These are phyloP conservation scores for Cystofilobasidium ferigula DNA, from an alignment of 768 basidiomycete genomes.

Conservation along the genomic window DNA sequence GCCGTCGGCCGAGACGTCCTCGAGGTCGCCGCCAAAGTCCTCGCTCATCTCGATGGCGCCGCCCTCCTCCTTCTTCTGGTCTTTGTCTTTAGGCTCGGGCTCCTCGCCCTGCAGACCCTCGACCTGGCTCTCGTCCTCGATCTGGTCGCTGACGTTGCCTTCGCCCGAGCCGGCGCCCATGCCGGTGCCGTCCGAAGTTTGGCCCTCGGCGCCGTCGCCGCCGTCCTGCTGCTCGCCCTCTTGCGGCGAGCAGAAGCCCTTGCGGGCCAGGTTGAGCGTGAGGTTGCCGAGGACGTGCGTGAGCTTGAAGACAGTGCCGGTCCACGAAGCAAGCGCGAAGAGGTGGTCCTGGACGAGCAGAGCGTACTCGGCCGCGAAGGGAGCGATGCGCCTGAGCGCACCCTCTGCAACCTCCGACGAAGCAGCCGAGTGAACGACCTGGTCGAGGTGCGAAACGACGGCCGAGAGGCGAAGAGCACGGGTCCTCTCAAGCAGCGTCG, in stretches of 20 bases:
- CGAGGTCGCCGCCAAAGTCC: conserved; percentile 76
- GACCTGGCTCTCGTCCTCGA: conserved; percentile 91
- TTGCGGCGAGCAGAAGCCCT: conserved; percentile 87
- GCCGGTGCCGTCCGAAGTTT: conserved; percentile 60
- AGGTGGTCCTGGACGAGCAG: conserved; percentile 52
- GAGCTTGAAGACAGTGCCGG: conserved; percentile 71
- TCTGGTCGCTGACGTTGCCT: conserved; percentile 84
- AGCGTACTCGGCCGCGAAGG: conserved; percentile 62
- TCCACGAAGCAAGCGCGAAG: conserved; percentile 52
- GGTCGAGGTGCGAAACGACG: conserved; percentile 36
- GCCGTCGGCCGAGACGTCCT: conserved; percentile 48
- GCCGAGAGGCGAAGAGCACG: conserved; percentile 24
- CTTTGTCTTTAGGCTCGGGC: conserved; percentile 43
- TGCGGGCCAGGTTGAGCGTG: conserved; percentile 58
- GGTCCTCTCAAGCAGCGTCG: not conserved
- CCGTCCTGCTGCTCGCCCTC: conserved; percentile 43
- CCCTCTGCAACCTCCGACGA: conserved; percentile 25
- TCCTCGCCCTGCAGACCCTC: conserved; percentile 67
- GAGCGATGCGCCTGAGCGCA: conserved; percentile 45
- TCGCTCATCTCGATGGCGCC: conserved; percentile 83
- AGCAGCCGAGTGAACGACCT: conserved; percentile 40
- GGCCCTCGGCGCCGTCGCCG: conserved; percentile 40
- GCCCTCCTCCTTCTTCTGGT: conserved; percentile 38
- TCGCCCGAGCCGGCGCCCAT: conserved; percentile 75
- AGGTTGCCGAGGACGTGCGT: conserved; percentile 64